These are phyloP conservation scores for Sphenostylis stenocarpa DNA, from an alignment of 306 rosid species.

Conservation along the genomic window DNA sequence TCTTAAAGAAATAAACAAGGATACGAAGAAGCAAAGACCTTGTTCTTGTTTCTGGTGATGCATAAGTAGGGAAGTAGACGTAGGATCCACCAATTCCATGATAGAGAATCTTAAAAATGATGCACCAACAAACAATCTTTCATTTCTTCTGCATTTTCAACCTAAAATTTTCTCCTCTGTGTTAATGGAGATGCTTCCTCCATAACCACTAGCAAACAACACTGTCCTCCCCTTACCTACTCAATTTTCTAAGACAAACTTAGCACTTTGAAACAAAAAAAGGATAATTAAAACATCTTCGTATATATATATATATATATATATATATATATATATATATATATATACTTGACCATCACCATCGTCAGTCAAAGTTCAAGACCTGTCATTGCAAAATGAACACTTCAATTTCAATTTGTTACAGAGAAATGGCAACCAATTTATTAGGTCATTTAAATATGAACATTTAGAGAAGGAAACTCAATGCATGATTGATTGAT, in stretches of 20 bases:
- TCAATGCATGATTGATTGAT: background rate
- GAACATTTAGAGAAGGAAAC: background rate
- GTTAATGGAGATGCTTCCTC: conserved; percentile 45
- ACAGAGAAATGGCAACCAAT: background rate
- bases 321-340: background rate
- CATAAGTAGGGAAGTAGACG: conserved; percentile 37
- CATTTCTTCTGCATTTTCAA: background rate
- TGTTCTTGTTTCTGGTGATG: conserved; percentile 12
- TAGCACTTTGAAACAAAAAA: no score
- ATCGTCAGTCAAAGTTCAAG: background rate
- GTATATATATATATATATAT: no score
- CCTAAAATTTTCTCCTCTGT: conserved; percentile 26
- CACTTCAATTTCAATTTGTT: background rate
- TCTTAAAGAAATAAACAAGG: conserved; percentile 36
- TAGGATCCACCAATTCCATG: conserved; percentile 49
- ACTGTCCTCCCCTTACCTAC: background rate
- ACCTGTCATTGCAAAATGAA: background rate
- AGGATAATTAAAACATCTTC: no score
- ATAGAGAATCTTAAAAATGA: conserved; percentile 57
- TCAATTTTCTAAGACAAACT: background rate
- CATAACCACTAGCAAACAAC: conserved; percentile 36
- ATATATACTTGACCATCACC: background rate
- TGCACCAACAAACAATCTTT: conserved; percentile 47
- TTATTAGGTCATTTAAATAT: background rate
- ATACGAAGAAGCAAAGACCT: conserved; percentile 8